A percentile compares a stretch with the other conserved stretches of the same genome.
These are phyloP conservation scores for Colletotrichum sp. DNA, from an alignment of 2,329 filamentous ascomycete species.

Conservation along the genomic window DNA sequence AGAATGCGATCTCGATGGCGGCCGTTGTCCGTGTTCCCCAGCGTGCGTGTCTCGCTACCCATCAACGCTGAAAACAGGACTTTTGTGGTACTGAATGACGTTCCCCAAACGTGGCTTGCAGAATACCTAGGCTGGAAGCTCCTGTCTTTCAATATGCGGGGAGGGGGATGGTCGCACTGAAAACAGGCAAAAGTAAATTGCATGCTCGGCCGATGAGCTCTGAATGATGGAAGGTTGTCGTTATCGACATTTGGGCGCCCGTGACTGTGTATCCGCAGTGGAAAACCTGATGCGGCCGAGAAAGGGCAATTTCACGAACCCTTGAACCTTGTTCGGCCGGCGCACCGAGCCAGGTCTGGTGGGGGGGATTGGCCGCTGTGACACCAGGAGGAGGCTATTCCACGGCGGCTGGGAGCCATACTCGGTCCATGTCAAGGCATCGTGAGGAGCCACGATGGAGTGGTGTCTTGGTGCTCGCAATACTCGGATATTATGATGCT, in stretches of 20 bases:
- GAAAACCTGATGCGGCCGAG: background rate
- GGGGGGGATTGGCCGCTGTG: background rate
- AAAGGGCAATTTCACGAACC: constrained; percentile 8
- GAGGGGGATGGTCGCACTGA: background rate
- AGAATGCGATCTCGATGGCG: constrained; percentile 1
- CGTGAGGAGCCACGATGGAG: background rate
- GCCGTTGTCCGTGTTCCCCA: background rate
- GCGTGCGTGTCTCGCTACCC: background rate
- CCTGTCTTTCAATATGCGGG: background rate
- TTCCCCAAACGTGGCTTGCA: constrained; percentile 3
- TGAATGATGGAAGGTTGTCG: background rate
- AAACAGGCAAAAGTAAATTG: background rate
- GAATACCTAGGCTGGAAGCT: background rate
- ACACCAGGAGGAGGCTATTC: background rate
- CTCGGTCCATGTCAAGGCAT: background rate
- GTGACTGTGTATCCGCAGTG: background rate
- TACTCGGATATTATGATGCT: background rate
- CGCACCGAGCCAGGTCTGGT: background rate
- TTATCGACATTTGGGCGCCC: background rate
- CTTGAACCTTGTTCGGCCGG: constrained; percentile 10
- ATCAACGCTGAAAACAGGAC: background rate
- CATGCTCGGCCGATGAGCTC: constrained; percentile 1
- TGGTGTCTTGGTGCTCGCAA: background rate
- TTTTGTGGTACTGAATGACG: background rate
- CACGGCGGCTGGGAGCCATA: background rate